Evolutionary conservation across 306 rosid genomes (phyloP), one percentile per base, ranked within the genome.

Genomic region (Morella rubra): DNA sequence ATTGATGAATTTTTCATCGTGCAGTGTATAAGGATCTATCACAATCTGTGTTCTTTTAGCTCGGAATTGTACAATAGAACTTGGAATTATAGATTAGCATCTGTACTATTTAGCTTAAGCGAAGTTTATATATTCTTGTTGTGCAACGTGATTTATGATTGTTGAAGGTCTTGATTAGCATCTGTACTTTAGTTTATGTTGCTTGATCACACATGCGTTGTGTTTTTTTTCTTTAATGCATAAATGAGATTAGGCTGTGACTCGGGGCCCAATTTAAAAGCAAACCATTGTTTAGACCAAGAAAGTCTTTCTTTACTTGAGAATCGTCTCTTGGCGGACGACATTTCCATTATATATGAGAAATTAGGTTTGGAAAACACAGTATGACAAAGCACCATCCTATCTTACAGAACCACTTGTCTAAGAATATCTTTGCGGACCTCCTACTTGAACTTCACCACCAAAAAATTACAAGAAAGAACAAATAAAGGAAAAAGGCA

Each of bases 1-100:
- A 66, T 55, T 53, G 73, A 80, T 83, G 86, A 76, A 69, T 73
- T 80, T 85, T 73, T 77, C 77, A 70, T 73, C 18, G 18, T 58
- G 73, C 76, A 74, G 59, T 78, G 78, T 40, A 37, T 62, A 62
- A 8, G 7, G 46, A 40, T 64, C 46, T 70, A 42, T 42, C 55
- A 73, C 64, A 42, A 18, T 2, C 37, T 32, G 20, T 56, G 78
- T 66, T 42, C 80, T 24, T 65, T 72, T 13, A 72, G 53, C 68
- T 53, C 15, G 18, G 50, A 56, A 40, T 60, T 54, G 58, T 80
- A 72, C 56, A 40, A 49, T 76, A 53, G 37, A 32, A 32, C 75
- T 61, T 79, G 83, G 50, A 27, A 75, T 32, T 32, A 2, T 32
- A 60, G 76, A 42, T 72, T 83, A 81, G 88, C 69, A 69, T 76